phyloP scores from a whole-genome alignment of 2,329 filamentous ascomycete genomes.

The Parasarocladium wereldwijsianum region DNA sequence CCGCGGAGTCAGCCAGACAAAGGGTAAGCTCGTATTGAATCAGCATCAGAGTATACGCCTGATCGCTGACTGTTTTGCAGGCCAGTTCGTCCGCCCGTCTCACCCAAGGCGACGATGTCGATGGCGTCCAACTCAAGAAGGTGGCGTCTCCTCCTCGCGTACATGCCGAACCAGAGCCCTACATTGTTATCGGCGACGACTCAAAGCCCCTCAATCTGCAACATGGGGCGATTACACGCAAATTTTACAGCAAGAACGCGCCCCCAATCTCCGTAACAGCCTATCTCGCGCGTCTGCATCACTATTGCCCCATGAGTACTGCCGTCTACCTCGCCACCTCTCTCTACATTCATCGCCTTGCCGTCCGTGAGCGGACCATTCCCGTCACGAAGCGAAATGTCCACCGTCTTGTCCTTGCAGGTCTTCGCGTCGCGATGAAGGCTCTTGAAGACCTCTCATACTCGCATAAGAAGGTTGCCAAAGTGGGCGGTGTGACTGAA shows the following conservation, averaged over 20 bases:
- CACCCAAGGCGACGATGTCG: too few species aligned
- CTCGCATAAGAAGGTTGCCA: conserved; percentile 68
- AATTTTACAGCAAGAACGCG: conserved; percentile 82
- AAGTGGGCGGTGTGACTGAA: conserved; percentile 77
- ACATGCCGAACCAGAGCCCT: conserved; percentile 23
- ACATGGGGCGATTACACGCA: conserved; percentile 72
- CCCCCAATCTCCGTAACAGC: conserved; percentile 72
- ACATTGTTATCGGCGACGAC: conserved; percentile 51
- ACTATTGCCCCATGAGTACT: conserved; percentile 85
- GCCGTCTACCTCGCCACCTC: conserved; percentile 86
- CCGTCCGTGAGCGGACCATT: conserved; percentile 62
- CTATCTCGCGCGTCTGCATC: conserved; percentile 76
- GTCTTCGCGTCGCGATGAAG: conserved; percentile 81
- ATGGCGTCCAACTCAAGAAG: conserved; percentile 38
- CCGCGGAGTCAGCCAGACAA: too few species aligned
- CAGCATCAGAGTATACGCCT: too few species aligned
- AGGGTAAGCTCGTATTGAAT: too few species aligned
- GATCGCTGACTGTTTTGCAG: too few species aligned
- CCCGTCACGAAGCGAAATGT: conserved; percentile 72
- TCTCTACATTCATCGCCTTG: conserved; percentile 73
- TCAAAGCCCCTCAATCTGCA: conserved; percentile 63
- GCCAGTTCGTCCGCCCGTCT: too few species aligned
- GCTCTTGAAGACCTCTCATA: conserved; percentile 87
- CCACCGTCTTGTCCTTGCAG: conserved; percentile 73
- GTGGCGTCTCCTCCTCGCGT: conserved; percentile 13